Evolutionary conservation across 2,329 filamentous ascomycete genomes (phyloP), one percentile per base, ranked within the genome.

Genomic region (Hypoxylon sp.): DNA sequence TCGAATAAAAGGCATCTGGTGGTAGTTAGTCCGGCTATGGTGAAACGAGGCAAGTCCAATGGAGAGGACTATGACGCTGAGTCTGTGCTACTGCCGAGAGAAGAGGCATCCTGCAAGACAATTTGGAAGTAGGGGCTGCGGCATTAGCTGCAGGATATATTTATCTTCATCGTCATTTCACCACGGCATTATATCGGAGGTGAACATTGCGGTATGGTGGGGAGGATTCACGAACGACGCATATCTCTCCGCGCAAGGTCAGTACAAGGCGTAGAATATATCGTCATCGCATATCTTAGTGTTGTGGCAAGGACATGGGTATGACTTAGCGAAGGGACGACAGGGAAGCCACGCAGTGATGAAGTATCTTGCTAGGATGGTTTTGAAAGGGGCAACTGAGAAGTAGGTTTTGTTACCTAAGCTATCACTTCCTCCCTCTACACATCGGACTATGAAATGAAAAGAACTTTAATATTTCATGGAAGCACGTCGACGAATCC

Each of bases 11-110:
- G 33, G 16, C 2, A n/a, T n/a, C 22, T 36, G 26, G 26, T 55
- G 11, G 40, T 55, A 14, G 40, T 55, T 8, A 33, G 18, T 7
- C 52, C 52, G 11, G 40, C 52, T 14, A 45, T 55, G 40, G 2
- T 49, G 4, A 49, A 57, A 18, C 53, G 32, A 57, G 53, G 53
- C 30, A 57, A 49, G 36, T 57, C 53, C 2, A 57, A 57, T 30
- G 52, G 52, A 26, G 52, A 55, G 36, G 52, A 55, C 12, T 55
- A 46, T 14, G 40, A 55, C 33, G 6, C 9, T 8, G 12, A 46
- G 16, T 24, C 11, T 55, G 52, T 46, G 4, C 8, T 55, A 1
- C 7, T 55, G 26, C 52, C 52, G n/a, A 24, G 40, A 36, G 28
- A 16, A 11, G 18, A 46, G 18, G 50, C 4, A 8, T 22, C 32